Evolutionary conservation across 225 moss, liverwort and hornwort species (phyloP).

Genomic region (Anthoceros angustus): DNA sequence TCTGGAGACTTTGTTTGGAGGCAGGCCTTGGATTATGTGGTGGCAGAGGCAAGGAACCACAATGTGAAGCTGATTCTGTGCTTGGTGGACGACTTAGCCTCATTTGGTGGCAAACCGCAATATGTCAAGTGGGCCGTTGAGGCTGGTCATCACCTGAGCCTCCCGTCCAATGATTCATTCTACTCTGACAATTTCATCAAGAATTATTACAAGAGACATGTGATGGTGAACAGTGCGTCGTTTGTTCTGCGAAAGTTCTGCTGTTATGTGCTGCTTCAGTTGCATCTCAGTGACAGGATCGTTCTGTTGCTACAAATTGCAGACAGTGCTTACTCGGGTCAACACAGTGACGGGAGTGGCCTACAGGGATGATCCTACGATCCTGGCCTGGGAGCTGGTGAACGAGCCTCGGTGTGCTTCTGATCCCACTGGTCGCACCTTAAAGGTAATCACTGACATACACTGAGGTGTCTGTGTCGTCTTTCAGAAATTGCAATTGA

Average conservation of each 20-base stretch:
- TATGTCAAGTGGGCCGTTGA: slow-evolving; percentile 43
- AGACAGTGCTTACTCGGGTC: background rate
- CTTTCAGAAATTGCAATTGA: background rate
- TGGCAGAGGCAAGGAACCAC: slow-evolving; percentile 29
- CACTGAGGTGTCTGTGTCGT: background rate
- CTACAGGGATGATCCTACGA: background rate
- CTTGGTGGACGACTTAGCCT: slow-evolving; percentile 40
- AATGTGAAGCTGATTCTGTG: slow-evolving; percentile 45
- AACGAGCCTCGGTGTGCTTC: background rate
- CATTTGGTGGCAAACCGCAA: slow-evolving; percentile 44
- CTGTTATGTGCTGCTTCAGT: background rate
- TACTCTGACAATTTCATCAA: slow-evolving; percentile 29
- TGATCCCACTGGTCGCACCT: background rate
- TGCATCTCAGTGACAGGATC: background rate
- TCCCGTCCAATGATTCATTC: slow-evolving; percentile 31
- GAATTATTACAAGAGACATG: slow-evolving; percentile 42
- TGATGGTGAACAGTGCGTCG: slow-evolving; percentile 24
- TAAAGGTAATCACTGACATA: background rate
- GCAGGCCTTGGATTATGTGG: slow-evolving; percentile 50
- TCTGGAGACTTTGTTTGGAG: background rate
- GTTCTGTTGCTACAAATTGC: background rate
- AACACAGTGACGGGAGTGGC: background rate
- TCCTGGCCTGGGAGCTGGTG: background rate
- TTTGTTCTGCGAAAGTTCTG: no score
- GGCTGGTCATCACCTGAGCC: slow-evolving; percentile 19